Evolutionary conservation across 1,284 basidiomycete genomes (phyloP), one percentile per base, ranked within the genome.

Genomic region (Ceratobasidium sp.): DNA sequence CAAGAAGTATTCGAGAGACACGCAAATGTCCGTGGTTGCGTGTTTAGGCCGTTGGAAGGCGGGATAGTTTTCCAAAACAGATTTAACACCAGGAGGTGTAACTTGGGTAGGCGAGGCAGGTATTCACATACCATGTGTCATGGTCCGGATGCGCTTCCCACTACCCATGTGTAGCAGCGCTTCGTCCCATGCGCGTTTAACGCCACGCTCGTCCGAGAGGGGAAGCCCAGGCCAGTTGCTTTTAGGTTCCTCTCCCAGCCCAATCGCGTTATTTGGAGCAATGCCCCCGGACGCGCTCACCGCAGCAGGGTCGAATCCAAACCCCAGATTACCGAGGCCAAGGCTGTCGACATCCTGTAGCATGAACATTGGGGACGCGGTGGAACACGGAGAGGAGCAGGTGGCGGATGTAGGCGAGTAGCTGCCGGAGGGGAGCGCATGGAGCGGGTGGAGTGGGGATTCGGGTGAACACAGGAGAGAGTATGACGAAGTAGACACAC

Each of bases 121-220:
- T 25, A n/a, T 59, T 69, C 21, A 59, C 23, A 38, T 49, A n/a
- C 53, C 66, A 69, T 67, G 46, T 25, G 44, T 5, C 14, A 40
- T 54, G 46, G 53, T 59, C 54, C 66, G 53, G 16, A 69, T 42
- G 28, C 66, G 66, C 42, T 69, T 69, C 7, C 66, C 51, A 30
- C 18, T 38, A 18, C 66, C 54, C 36, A 58, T 49, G 7, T 44
- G 66, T 28, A 69, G 25, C 25, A 69, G 38, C 38, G 53, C 54
- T 25, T 69, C 61, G 25, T 63, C 66, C 51, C 54, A 69, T 36
- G 66, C 54, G 30, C 66, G 66, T 59, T 69, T 69, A 25, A 69
- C 66, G 53, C 66, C 66, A 23, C 66, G 66, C 28, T 69, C 66
- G 42, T 69, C 66, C 54, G 66, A 69, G 16, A 69, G 54, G 18